A percentile compares a stretch with the other conserved stretches of the same genome.
These are phyloP conservation scores for Tubosaeta sp. DNA, from an alignment of 768 basidiomycete genomes.

Conservation along the genomic window DNA sequence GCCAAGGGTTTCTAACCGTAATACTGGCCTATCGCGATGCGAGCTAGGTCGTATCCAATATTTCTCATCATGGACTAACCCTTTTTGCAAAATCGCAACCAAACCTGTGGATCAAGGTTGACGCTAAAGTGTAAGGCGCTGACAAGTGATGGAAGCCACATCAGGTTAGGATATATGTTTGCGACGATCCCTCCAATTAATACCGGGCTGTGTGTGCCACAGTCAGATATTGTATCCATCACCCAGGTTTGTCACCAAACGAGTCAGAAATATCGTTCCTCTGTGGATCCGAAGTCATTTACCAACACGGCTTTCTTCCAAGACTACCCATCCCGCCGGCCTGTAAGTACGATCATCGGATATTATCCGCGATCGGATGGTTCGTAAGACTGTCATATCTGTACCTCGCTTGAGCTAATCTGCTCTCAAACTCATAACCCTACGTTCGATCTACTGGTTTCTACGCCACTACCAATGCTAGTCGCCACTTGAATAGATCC, in stretches of 20 bases:
- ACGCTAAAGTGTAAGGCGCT: neutral
- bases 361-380: neutral
- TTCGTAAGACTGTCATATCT: neutral
- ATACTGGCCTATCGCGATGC: neutral
- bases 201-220: neutral
- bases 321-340: neutral
- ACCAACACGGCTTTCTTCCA: neutral
- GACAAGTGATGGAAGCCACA: neutral
- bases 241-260: neutral
- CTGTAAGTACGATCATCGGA: neutral
- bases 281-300: neutral
- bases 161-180: neutral
- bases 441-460: neutral
- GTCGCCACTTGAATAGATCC: no score
- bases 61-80: neutral
- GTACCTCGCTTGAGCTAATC: neutral
- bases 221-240: neutral
- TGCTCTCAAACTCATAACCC: neutral
- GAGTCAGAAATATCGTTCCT: neutral
- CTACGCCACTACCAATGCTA: no score
- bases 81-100: neutral
- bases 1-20: neutral
- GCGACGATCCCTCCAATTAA: conserved; percentile 1
- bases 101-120: neutral
- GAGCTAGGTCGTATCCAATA: conserved; percentile 1